Conservation (phyloP, 495 filamentous ascomycete genomes). For the Penicillium psychrofluorescens region DNA sequence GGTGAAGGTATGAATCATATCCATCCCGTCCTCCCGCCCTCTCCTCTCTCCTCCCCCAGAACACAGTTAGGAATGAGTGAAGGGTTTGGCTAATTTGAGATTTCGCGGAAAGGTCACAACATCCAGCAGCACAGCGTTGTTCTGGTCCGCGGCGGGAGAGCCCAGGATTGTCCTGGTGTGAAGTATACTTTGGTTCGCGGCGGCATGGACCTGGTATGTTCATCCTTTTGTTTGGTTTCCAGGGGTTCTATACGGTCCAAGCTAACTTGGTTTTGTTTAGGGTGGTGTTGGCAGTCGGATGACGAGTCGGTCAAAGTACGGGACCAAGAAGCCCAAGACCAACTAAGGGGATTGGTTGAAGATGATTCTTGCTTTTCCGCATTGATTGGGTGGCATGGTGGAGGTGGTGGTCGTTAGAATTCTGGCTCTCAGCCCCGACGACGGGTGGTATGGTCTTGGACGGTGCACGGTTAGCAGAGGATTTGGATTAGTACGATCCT, state of each 20-base stretch:
- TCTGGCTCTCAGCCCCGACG: no score
- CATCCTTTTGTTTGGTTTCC: not conserved
- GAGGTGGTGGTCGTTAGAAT: no score
- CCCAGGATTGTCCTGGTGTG: slow-evolving; percentile 97
- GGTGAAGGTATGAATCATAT: slow-evolving; percentile 66
- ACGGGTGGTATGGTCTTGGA: no score
- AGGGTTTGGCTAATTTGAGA: slow-evolving; percentile 3
- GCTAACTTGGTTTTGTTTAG: slow-evolving; percentile 33
- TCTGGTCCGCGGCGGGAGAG: slow-evolving; percentile 79
- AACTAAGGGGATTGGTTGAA: slow-evolving; percentile 17
- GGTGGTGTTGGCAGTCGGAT: slow-evolving; percentile 82
- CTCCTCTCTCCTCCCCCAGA: not conserved
- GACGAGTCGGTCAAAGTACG: slow-evolving; percentile 88
- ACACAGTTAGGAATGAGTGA: no score
- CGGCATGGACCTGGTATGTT: slow-evolving; percentile 85
- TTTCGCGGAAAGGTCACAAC: slow-evolving; percentile 68
- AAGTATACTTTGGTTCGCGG: slow-evolving; percentile 89
- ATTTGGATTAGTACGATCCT: no score
- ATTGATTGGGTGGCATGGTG: no score
- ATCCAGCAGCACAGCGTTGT: slow-evolving; percentile 98
- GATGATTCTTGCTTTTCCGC: not conserved
- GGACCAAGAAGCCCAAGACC: slow-evolving; percentile 95
- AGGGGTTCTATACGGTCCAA: no score
- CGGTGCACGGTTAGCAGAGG: no score
- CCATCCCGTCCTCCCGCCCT: not conserved